These are phyloP conservation scores for Taphrina sp. DNA, from an alignment of 1,139 yeast genomes.

Conservation along the genomic window DNA sequence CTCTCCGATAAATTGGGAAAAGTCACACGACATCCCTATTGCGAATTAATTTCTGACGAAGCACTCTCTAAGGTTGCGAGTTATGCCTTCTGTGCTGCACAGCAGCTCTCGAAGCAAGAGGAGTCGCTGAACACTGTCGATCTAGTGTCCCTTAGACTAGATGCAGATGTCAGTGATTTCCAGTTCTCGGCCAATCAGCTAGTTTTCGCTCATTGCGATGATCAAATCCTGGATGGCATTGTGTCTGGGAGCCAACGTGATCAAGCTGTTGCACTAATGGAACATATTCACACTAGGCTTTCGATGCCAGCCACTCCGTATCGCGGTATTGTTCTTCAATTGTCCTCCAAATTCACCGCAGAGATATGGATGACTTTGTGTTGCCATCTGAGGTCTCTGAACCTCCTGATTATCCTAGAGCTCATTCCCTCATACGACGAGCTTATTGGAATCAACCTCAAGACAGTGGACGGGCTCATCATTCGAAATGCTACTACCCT, in stretches of 20 bases:
- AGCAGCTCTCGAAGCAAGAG: neutral
- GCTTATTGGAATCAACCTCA: conserved; percentile 14
- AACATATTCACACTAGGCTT: neutral
- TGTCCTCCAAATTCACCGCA: conserved; percentile 8
- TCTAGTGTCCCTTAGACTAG: neutral
- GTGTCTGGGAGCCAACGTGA: neutral
- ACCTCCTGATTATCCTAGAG: conserved; percentile 7
- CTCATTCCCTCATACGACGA: conserved; percentile 2
- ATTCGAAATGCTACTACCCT: conserved; percentile 17
- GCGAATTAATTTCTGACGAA: neutral
- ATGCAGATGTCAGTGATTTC: neutral
- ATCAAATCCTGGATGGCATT: neutral
- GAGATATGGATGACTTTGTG: conserved; percentile 6
- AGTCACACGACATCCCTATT: neutral
- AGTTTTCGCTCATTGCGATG: neutral
- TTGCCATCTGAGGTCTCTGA: conserved; percentile 1
- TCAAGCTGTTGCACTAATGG: neutral
- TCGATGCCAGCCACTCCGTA: conserved; percentile 1
- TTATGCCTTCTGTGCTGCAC: neutral
- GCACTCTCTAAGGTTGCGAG: neutral
- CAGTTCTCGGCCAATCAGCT: neutral
- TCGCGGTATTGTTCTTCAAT: neutral
- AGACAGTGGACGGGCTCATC: conserved; percentile 3
- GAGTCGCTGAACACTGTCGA: neutral
- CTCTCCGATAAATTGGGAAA: neutral